A percentile compares a stretch with the other conserved stretches of the same genome.
phyloP scores from a whole-genome alignment of 306 rosid species.

The Mucuna pruriens region DNA sequence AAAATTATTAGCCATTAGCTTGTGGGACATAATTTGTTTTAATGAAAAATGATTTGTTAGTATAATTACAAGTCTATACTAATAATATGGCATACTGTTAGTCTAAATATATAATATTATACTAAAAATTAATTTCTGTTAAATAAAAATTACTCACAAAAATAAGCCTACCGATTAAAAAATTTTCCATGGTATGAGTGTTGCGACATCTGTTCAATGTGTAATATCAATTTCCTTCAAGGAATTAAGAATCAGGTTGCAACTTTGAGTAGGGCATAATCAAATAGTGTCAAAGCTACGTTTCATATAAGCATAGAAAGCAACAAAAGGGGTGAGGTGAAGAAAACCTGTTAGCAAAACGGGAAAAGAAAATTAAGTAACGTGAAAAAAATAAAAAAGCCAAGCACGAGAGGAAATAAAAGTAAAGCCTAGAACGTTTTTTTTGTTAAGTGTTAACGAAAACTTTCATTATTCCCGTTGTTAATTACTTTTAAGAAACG shows the following conservation, averaged over 20 bases:
- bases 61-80: neutral
- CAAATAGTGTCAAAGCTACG: neutral
- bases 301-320: neutral
- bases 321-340: neutral
- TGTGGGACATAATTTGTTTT: neutral
- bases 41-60: too few species aligned
- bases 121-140: neutral
- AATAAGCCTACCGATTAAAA: neutral
- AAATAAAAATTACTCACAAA: neutral
- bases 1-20: too few species aligned
- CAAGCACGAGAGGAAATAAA: slow-evolving; percentile 8
- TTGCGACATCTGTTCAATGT: slow-evolving; percentile 1
- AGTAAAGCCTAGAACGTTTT: neutral
- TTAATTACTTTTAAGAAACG: neutral
- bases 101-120: neutral
- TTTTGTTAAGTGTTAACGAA: neutral
- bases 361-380: neutral
- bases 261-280: neutral
- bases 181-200: neutral
- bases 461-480: neutral
- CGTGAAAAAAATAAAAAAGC: neutral
- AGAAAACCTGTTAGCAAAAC: neutral
- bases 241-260: neutral
- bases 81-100: neutral
- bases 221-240: neutral